Base-by-base conservation (phyloP, 768 basidiomycete genomes). In the Amanita subjunquillea region DNA sequence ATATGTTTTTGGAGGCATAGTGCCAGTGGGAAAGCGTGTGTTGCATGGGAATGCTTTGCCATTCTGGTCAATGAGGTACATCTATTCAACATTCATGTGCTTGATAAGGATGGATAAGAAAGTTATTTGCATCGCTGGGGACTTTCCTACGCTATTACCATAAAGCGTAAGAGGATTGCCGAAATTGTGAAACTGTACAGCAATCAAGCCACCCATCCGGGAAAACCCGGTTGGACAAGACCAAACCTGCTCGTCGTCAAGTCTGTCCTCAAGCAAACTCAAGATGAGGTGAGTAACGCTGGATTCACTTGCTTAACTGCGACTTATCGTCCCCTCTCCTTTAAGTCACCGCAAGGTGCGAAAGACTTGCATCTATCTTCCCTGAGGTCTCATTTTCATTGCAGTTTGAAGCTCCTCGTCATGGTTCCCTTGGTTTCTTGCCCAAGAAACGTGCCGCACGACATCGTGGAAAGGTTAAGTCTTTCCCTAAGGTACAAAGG, bases 381-480 rank as follows among this genome's bases (percentile, higher is more conserved):
- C 54, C 23, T 55, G 56, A 49, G 54, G 47, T 58, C 48, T 43
- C 25, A 30, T 29, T 48, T 45, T 22, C 48, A 46, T 63, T 30
- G 17, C 66, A 95, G 93, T 97, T 85, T 76, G 94, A 98, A 87
- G 91, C 92, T 60, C 95, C 95, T 65, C 92, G 95, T 67, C 91
- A 94, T 73, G 95, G 95, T 66, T 96, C 93, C 59, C 85, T 98
- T 63, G 95, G 93, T 65, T 95, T 93, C 79, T 82, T 97, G 58
- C 95, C 95, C 65, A 83, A 89, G 68, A 98, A 99, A 77, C 85
- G 95, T 65, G 79, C 95, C 53, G 93, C 95, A 59, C 86, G 95
- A 67, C 95, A 97, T 75, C 86, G 95, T 63, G 95, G 95, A 70
- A 94, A 93, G 80, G 93, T 97, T 73, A 99, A 99, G 83, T 83